Evolutionary conservation across 1,139 yeast genomes (phyloP), one percentile per base, ranked within the genome.

Genomic region (Yamadazyma atlantica): DNA sequence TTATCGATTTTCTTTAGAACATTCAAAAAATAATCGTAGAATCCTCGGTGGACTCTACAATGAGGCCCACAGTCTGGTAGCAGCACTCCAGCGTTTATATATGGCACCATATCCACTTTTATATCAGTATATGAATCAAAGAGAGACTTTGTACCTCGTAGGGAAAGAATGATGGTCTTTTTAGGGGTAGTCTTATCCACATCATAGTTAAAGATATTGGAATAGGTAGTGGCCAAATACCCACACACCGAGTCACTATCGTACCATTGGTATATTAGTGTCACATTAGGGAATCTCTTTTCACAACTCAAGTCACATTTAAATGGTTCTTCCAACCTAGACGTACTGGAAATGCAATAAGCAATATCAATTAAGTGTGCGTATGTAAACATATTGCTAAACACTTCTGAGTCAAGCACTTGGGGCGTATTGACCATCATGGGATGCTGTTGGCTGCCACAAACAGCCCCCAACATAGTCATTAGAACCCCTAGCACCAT

Each of bases 21-120:
- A 33, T 55, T 53, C 8, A 50, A 38, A 45, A 53, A 73, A 37
- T 66, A 60, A 2, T 51, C 53, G 43, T 59, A 56, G 41, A 76
- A 76, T 1, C 82, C 82, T 19, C 58, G 45, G 48, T 77, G 82
- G 0, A 75, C 70, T 41, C 54, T 64, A 47, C 82, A 76, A 13
- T 54, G 49, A 2, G 46, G 35, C 0, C 64, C 59, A 49, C 81
- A 75, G 1, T 40, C 36, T 2, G 62, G 63, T 8, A 67, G 41
- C 2, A 41, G 34, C n/a, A 41, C 33, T 4, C 58, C 59, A 4
- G 50, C 24, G 44, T 58, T 70, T 24, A 56, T 38, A 43, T 64
- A 69, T 0, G 48, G 35, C 1, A 55, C 54, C 67, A 67, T 68
- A 33, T 67, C 74, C 1, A 73, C 64, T 35, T 64, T 62, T 27